Evolutionary conservation across 2,329 filamentous ascomycete species (phyloP).

Genomic region (Cladosporium sp.): DNA sequence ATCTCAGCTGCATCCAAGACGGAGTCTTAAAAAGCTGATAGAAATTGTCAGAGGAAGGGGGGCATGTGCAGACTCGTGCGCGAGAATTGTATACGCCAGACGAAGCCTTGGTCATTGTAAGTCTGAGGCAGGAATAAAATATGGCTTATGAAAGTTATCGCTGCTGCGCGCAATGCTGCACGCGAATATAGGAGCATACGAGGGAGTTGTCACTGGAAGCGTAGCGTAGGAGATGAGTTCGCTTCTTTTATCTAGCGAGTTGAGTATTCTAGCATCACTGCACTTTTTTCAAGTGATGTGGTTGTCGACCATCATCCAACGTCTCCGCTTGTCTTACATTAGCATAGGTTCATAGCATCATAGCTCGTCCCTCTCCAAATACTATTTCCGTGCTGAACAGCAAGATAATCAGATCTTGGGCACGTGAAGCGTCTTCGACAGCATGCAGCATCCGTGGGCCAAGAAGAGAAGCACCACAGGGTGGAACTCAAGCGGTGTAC

Average conservation of each 20-base stretch:
- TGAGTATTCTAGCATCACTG: not conserved
- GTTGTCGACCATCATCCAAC: slow-evolving; percentile 1
- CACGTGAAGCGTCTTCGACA: slow-evolving; percentile 89
- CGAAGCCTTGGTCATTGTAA: too few relatives aligned
- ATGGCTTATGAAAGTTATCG: too few relatives aligned
- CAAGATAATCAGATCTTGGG: slow-evolving; percentile 57
- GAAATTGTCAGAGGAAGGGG: too few relatives aligned
- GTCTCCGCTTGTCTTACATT: slow-evolving; percentile 10
- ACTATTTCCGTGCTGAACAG: not conserved
- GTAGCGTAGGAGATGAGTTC: not conserved
- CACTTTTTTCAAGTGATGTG: not conserved
- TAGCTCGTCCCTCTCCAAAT: slow-evolving; percentile 4
- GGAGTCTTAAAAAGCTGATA: too few relatives aligned
- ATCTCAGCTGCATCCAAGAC: too few relatives aligned
- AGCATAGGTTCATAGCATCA: slow-evolving; percentile 8
- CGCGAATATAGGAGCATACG: too few relatives aligned
- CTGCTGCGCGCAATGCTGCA: too few relatives aligned
- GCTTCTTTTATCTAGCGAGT: not conserved
- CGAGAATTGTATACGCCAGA: too few relatives aligned
- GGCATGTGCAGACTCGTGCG: too few relatives aligned
- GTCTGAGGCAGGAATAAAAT: too few relatives aligned
- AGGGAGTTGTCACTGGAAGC: not conserved
- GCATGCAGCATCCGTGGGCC: slow-evolving; percentile 88
- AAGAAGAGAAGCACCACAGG: slow-evolving; percentile 77
- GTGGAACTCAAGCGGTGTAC: slow-evolving; percentile 74